phyloP scores from a whole-genome alignment of 2,329 filamentous ascomycete species.

The Sordariomycetes sp. region DNA sequence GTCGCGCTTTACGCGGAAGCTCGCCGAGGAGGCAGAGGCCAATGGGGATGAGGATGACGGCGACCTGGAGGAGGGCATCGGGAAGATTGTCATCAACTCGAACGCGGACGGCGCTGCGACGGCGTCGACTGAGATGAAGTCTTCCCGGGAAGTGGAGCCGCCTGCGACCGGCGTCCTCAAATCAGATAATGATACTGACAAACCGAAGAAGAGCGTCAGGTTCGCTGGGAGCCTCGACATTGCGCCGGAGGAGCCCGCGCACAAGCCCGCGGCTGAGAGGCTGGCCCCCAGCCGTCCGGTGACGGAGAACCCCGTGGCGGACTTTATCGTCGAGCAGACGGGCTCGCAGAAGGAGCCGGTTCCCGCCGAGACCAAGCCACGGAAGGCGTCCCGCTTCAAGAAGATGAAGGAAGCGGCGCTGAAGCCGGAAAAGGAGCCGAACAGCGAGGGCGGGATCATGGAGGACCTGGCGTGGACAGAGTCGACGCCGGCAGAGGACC shows the following conservation, averaged over 20 bases:
- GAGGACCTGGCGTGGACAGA: conserved; percentile 9
- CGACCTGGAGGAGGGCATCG: conserved; percentile 37
- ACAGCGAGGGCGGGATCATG: background rate
- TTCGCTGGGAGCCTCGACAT: conserved; percentile 68
- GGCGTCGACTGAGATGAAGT: background rate
- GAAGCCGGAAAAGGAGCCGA: background rate
- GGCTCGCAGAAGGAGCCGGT: conserved; percentile 7
- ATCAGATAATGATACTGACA: conserved; percentile 7
- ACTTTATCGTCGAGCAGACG: conserved; percentile 37
- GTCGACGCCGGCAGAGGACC: conserved; percentile 11
- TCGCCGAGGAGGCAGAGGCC: conserved; percentile 16
- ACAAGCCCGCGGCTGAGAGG: conserved; percentile 2
- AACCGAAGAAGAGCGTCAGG: conserved; percentile 58
- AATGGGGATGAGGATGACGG: conserved; percentile 20
- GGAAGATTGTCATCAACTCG: conserved; percentile 28
- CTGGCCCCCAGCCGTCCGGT: conserved; percentile 8
- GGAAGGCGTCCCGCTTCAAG: conserved; percentile 4
- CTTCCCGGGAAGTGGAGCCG: background rate
- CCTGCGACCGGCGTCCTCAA: conserved; percentile 8
- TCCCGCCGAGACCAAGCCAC: conserved; percentile 11
- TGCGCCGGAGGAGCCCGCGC: conserved; percentile 22
- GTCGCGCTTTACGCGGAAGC: conserved; percentile 26
- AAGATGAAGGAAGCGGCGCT: background rate
- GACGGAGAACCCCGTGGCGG: conserved; percentile 21
- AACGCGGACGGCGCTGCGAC: background rate